Percentiles rank a stretch among this genome's conserved stretches.
These are phyloP conservation scores for Lithospermum erythrorhizon DNA, from an alignment of 257 asterid species.

Conservation along the genomic window DNA sequence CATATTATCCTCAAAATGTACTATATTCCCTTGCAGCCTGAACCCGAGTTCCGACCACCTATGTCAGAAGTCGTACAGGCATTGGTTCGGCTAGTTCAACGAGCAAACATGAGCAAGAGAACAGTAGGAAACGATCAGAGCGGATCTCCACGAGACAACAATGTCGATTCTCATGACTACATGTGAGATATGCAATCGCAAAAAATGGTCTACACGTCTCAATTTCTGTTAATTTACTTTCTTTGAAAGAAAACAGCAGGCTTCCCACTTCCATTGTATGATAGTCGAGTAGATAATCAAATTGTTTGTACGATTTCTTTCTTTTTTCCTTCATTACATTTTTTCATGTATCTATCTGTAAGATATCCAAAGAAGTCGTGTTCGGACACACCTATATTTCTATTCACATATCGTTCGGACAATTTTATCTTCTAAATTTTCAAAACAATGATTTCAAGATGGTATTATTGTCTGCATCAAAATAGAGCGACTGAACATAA, in stretches of 20 bases:
- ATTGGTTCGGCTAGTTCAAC: conserved; percentile 83
- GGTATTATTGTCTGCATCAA: too few relatives aligned
- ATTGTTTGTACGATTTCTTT: too few relatives aligned
- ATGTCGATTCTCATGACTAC: neutral
- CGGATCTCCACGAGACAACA: conserved; percentile 25
- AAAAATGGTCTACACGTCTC: neutral
- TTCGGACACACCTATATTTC: neutral
- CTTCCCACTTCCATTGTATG: neutral
- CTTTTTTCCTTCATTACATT: neutral
- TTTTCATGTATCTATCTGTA: neutral
- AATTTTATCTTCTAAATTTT: too few relatives aligned
- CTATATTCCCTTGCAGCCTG: conserved; percentile 42
- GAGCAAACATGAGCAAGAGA: conserved; percentile 97
- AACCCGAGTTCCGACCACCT: conserved; percentile 98
- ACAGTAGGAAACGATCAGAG: conserved; percentile 70
- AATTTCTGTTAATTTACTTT: neutral
- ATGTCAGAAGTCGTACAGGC: conserved; percentile 97
- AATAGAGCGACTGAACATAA: too few relatives aligned
- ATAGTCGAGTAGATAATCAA: neutral
- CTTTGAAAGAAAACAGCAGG: neutral
- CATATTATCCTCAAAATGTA: neutral
- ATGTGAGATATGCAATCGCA: neutral
- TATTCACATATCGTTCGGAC: too few relatives aligned
- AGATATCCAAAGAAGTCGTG: neutral
- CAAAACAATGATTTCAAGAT: too few relatives aligned